Conservation (phyloP, 306 rosid genomes). For the Ammopiptanthus mongolicus region DNA sequence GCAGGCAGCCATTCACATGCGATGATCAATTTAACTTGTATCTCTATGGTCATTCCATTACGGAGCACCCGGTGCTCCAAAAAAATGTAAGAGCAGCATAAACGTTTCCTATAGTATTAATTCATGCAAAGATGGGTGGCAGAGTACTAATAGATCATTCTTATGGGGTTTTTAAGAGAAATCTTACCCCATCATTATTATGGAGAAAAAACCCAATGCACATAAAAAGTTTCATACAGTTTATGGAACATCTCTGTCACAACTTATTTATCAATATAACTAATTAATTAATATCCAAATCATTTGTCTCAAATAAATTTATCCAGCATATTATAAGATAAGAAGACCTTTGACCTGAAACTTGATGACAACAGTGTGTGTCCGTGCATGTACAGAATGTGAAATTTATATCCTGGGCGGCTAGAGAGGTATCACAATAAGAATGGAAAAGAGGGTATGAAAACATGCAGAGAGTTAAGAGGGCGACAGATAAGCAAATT, state of each 20-base stretch:
- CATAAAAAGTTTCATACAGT: background rate
- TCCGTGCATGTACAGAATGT: slow-evolving; percentile 11
- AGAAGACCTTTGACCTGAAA: too few relatives aligned
- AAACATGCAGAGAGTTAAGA: background rate
- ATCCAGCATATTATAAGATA: too few relatives aligned
- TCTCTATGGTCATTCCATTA: too few relatives aligned
- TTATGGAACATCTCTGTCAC: background rate
- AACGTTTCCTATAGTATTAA: too few relatives aligned
- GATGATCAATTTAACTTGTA: too few relatives aligned
- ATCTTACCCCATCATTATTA: background rate
- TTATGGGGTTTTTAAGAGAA: background rate
- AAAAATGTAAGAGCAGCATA: too few relatives aligned
- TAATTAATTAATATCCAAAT: too few relatives aligned
- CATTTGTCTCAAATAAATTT: too few relatives aligned
- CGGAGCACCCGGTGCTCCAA: too few relatives aligned
- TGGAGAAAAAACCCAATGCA: background rate
- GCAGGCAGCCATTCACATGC: too few relatives aligned
- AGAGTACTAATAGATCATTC: background rate
- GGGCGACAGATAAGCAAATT: too few relatives aligned
- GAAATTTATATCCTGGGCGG: background rate
- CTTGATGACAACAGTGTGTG: background rate
- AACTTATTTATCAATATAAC: too few relatives aligned
- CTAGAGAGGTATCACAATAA: background rate
- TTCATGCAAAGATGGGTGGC: background rate
- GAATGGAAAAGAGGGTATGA: background rate